A percentile compares a stretch with the other conserved stretches of the same genome.
Evolutionary conservation across 768 basidiomycete genomes (phyloP).

Genomic region (Leccinum rimulosum): DNA sequence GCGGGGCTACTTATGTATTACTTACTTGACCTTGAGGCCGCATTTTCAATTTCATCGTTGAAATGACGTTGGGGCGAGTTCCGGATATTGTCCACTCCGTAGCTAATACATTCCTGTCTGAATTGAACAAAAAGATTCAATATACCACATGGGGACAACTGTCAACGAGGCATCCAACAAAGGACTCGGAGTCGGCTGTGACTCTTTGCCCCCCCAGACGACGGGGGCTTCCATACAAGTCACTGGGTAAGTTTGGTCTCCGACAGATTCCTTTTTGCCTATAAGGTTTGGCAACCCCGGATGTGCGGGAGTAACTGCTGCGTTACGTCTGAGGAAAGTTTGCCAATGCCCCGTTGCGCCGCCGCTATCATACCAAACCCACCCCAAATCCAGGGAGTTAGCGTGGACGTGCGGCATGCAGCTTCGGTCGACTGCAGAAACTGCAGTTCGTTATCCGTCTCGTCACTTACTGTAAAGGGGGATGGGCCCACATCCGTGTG

Average conservation of each 20-base stretch:
- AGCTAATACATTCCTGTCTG: not conserved
- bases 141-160: slow-evolving; percentile 4
- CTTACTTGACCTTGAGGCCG: not conserved
- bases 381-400: not conserved
- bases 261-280: slow-evolving; percentile 6
- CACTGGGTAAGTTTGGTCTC: not conserved
- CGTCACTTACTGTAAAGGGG: not conserved
- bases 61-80: not conserved
- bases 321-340: not conserved
- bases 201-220: not conserved
- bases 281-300: not conserved
- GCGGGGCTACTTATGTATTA: not conserved
- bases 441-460: not conserved
- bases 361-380: not conserved
- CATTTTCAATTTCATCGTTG: not conserved
- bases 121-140: slow-evolving; percentile 3
- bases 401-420: not conserved
- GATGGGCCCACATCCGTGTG: not conserved
- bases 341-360: not conserved
- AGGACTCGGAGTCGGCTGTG: not conserved
- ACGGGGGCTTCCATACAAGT: not conserved
- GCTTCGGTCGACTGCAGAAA: not conserved
- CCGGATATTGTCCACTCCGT: not conserved
- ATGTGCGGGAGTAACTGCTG: not conserved
- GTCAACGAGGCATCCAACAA: slow-evolving; percentile 7